phyloP scores from a whole-genome alignment of 805 yeast genomes.

The Teunomyces lycoperdinae region DNA sequence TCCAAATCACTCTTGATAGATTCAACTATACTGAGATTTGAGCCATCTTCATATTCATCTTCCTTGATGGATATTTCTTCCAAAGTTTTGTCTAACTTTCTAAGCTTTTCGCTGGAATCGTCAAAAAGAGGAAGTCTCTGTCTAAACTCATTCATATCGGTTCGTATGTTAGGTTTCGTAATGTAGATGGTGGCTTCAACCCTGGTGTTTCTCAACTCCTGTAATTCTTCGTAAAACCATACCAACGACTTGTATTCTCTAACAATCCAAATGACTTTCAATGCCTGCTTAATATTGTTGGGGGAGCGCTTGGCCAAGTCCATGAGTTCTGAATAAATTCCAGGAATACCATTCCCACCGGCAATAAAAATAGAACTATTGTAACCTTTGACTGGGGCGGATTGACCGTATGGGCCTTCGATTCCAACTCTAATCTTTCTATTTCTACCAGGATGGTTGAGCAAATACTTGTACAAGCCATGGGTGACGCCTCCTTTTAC shows the following conservation, averaged over 20 bases:
- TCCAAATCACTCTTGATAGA: constrained; percentile 12
- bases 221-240: constrained; percentile 48
- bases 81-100: background rate
- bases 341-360: constrained; percentile 77
- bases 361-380: constrained; percentile 59
- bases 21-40: background rate
- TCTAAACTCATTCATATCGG: background rate
- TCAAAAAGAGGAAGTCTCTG: constrained; percentile 1
- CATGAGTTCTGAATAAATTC: constrained; percentile 41
- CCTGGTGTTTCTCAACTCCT: constrained; percentile 19
- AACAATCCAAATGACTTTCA: constrained; percentile 61
- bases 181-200: constrained; percentile 28
- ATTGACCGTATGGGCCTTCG: constrained; percentile 73
- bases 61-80: background rate
- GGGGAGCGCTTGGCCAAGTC: constrained; percentile 22
- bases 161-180: constrained; percentile 22
- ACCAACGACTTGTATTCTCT: constrained; percentile 48
- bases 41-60: background rate
- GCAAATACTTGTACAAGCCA: constrained; percentile 25
- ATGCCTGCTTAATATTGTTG: constrained; percentile 15
- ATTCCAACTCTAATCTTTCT: constrained; percentile 29
- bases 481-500: constrained; percentile 38
- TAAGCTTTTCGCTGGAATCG: background rate
- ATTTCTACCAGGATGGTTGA: constrained; percentile 25
- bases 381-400: constrained; percentile 47